These are phyloP conservation scores for Pichia rugopelliculosa DNA, from an alignment of 805 yeast genomes.

Conservation along the genomic window DNA sequence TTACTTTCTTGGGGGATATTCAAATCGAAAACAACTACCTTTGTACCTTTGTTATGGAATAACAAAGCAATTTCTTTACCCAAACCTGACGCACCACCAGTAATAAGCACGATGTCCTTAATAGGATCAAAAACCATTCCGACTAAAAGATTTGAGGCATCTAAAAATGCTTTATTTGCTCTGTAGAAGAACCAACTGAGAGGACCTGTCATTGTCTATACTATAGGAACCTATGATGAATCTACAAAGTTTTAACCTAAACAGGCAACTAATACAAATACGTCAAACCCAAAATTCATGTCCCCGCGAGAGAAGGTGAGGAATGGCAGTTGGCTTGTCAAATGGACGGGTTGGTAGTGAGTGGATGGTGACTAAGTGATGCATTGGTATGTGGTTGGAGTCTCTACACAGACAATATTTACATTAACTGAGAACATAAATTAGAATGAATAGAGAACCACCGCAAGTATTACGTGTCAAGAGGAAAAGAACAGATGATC, in stretches of 20 bases:
- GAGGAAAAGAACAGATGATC: conserved; percentile 80
- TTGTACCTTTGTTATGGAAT: conserved; percentile 38
- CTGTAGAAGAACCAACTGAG: conserved; percentile 19
- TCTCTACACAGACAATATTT: no score
- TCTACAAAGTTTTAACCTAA: neutral
- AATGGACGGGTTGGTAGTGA: no score
- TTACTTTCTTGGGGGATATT: conserved; percentile 31
- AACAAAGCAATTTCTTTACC: conserved; percentile 55
- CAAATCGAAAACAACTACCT: conserved; percentile 63
- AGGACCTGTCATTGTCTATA: conserved; percentile 24
- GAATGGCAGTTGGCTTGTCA: no score
- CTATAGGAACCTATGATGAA: no score
- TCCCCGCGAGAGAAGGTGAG: neutral
- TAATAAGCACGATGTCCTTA: conserved; percentile 60
- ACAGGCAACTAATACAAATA: neutral
- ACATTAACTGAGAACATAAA: neutral
- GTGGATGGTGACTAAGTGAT: no score
- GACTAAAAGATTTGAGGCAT: conserved; percentile 32
- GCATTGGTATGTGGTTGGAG: no score
- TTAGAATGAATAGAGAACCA: conserved; percentile 9
- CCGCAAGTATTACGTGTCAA: conserved; percentile 78
- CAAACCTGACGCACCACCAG: conserved; percentile 81
- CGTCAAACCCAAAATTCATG: neutral
- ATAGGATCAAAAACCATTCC: conserved; percentile 48
- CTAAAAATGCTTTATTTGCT: conserved; percentile 23